Conservation (phyloP, 108 stramenopile genomes). For the Pelagomonas calceolata region DNA sequence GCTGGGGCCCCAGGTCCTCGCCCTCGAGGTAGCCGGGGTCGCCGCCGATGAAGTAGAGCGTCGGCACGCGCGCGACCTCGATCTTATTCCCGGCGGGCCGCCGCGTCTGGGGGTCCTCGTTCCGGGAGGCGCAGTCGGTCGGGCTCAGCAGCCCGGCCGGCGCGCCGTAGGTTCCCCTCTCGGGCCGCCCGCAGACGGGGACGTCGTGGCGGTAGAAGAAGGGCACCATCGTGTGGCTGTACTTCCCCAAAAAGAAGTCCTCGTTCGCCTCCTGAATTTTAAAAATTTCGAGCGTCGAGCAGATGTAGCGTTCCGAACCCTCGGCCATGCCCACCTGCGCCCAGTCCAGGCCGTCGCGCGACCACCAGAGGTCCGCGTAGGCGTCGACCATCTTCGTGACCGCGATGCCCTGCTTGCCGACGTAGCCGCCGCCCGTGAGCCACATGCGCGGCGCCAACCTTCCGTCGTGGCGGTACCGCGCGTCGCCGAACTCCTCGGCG, state of each 20-base stretch:
- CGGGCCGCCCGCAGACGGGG: not conserved
- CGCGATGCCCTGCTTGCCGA: conserved; percentile 47
- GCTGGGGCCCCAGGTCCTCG: not conserved
- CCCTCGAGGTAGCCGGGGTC: not conserved
- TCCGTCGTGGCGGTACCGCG: not conserved
- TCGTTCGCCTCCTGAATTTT: conserved; percentile 23
- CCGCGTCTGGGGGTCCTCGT: not conserved
- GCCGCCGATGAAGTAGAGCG: conserved; percentile 1
- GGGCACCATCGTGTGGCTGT: conserved; percentile 50
- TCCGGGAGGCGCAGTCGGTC: not conserved
- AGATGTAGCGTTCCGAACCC: conserved; percentile 37
- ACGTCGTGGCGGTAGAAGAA: conserved; percentile 1
- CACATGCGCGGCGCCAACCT: conserved; percentile 33
- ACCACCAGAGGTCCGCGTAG: conserved; percentile 49
- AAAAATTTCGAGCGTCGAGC: conserved; percentile 51
- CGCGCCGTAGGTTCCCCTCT: no score
- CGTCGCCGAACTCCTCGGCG: not conserved
- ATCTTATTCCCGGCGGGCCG: not conserved
- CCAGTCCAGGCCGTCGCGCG: conserved; percentile 41
- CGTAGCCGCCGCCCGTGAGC: conserved; percentile 55
- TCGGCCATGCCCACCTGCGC: conserved; percentile 41
- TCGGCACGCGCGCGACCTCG: not conserved
- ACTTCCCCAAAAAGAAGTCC: conserved; percentile 44
- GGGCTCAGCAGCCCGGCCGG: no score
- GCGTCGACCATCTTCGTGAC: conserved; percentile 37